These are phyloP conservation scores for Camelina laxa DNA, from an alignment of 345 rosid genomes.

Conservation along the genomic window DNA sequence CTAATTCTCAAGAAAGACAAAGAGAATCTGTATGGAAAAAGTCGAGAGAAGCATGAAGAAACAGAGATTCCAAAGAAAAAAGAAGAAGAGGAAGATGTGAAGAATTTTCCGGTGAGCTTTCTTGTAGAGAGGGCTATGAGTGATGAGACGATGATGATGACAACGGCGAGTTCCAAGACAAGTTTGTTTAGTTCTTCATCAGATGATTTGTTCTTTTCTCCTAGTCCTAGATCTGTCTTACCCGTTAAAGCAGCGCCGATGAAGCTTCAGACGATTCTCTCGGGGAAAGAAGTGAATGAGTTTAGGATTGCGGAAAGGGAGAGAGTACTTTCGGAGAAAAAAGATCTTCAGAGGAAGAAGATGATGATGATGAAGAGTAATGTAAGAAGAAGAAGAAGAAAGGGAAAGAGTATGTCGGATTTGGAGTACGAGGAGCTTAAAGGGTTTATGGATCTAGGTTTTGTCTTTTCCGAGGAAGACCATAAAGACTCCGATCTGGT, in stretches of 20 bases:
- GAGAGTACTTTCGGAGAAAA: slow-evolving; percentile 10
- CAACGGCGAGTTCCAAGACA: slow-evolving; percentile 31
- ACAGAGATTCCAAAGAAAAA: slow-evolving; percentile 13
- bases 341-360: slow-evolving; percentile 30
- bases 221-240: slow-evolving; percentile 55
- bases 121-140: slow-evolving; percentile 51
- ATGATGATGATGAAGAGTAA: slow-evolving; percentile 7
- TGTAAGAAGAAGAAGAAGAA: slow-evolving; percentile 28
- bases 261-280: slow-evolving; percentile 58
- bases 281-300: slow-evolving; percentile 56
- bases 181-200: slow-evolving; percentile 41
- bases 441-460: slow-evolving; percentile 83
- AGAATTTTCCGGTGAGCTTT: slow-evolving; percentile 28
- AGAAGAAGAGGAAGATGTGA: slow-evolving; percentile 39
- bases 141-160: slow-evolving; percentile 50
- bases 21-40: slow-evolving; percentile 1
- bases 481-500: slow-evolving; percentile 53
- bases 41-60: not conserved
- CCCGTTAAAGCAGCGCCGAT: slow-evolving; percentile 23
- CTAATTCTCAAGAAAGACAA: slow-evolving; percentile 43
- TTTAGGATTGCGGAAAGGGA: slow-evolving; percentile 18
- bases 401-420: slow-evolving; percentile 65
- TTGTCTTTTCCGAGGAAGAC: slow-evolving; percentile 71
- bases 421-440: slow-evolving; percentile 69
- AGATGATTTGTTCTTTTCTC: slow-evolving; percentile 48